Evolutionary conservation across 345 rosid genomes (phyloP).

Genomic region (Acer saccharum): DNA sequence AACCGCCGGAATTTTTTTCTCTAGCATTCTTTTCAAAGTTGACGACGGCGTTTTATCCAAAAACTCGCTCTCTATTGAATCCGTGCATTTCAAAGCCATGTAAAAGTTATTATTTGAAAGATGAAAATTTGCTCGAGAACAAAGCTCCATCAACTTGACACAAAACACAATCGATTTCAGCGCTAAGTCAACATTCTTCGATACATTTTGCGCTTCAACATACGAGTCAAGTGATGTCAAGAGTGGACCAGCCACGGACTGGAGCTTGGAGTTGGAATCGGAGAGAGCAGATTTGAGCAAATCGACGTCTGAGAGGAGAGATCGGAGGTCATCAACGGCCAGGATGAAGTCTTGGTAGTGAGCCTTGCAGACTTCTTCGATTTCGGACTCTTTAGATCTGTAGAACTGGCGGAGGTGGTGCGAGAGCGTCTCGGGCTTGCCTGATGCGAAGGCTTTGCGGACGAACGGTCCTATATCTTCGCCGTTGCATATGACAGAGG

Average conservation of each 20-base stretch:
- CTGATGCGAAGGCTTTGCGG: constrained; percentile 77
- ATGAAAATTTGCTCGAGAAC: constrained; percentile 73
- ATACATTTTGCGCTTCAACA: constrained; percentile 71
- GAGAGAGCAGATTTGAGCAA: constrained; percentile 85
- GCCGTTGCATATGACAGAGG: constrained; percentile 89
- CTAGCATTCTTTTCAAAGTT: constrained; percentile 80
- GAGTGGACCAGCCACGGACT: constrained; percentile 81
- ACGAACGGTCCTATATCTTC: constrained; percentile 92
- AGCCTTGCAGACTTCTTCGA: constrained; percentile 96
- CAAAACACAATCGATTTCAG: constrained; percentile 54
- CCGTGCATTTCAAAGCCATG: constrained; percentile 87
- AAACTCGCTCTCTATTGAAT: constrained; percentile 69
- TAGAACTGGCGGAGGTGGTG: constrained; percentile 86
- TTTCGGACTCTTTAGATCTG: constrained; percentile 91
- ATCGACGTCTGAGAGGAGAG: constrained; percentile 95
- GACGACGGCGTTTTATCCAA: constrained; percentile 69
- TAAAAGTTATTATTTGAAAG: constrained; percentile 68
- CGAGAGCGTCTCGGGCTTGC: constrained; percentile 85
- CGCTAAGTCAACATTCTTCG: constrained; percentile 74
- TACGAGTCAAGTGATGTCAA: constrained; percentile 70
- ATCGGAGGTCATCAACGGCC: constrained; percentile 98
- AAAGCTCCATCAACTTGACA: constrained; percentile 72
- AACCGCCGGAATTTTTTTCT: constrained; percentile 79
- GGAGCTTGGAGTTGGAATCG: constrained; percentile 86
- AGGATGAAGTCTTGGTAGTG: constrained; percentile 96